phyloP scores from a whole-genome alignment of 345 rosid species.

The Salix brachista region DNA sequence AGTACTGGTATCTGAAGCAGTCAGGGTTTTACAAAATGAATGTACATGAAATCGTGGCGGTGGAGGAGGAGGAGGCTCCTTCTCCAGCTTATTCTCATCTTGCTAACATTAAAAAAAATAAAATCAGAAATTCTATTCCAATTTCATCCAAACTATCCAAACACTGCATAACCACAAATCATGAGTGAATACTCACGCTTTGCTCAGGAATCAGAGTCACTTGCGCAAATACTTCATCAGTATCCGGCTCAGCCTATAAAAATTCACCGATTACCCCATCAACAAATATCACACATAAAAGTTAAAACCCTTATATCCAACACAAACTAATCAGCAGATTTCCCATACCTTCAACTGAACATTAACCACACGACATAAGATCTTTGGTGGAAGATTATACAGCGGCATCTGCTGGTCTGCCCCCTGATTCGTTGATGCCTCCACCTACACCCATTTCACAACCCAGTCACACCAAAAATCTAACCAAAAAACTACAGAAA shows the following conservation, averaged over 20 bases:
- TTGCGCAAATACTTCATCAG: constrained; percentile 61
- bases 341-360: constrained; percentile 36
- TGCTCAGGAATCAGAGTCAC: constrained; percentile 39
- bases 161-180: background rate
- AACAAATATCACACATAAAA: background rate
- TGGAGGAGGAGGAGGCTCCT: constrained; percentile 24
- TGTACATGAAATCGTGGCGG: constrained; percentile 37
- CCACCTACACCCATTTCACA: constrained; percentile 25
- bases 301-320: background rate
- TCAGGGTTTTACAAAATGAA: constrained; percentile 54
- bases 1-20: constrained; percentile 63
- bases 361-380: constrained; percentile 45
- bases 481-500: background rate
- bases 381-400: constrained; percentile 38
- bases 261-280: background rate
- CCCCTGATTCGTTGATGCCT: constrained; percentile 50
- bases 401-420: constrained; percentile 44
- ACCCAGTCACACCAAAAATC: background rate
- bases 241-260: constrained; percentile 48
- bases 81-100: constrained; percentile 31
- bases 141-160: background rate
- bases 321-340: background rate
- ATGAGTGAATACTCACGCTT: constrained; percentile 21
- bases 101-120: constrained; percentile 19
- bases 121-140: background rate